Conservation (phyloP, 345 rosid species). For the Trapa incisa region DNA sequence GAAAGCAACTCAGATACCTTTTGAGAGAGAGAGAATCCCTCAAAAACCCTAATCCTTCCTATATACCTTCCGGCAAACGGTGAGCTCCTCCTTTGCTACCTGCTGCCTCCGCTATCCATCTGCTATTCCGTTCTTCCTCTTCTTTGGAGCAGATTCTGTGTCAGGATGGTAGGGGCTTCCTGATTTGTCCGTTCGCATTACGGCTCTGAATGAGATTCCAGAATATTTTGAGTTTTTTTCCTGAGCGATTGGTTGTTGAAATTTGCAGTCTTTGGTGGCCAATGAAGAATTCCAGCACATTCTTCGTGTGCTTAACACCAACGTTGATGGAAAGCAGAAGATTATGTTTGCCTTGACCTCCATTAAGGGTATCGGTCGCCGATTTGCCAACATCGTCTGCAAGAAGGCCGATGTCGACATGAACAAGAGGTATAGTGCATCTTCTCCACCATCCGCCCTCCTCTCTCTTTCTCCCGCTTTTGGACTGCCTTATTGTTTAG, state of each 20-base stretch:
- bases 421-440: constrained; percentile 58
- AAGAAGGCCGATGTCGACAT: constrained; percentile 95
- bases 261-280: constrained; percentile 62
- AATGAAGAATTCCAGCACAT: constrained; percentile 89
- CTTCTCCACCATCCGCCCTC: not conserved
- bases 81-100: not conserved
- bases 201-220: not conserved
- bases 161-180: not conserved
- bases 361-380: constrained; percentile 83
- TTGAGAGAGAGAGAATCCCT: not conserved
- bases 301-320: constrained; percentile 81
- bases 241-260: not conserved
- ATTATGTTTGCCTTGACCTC: constrained; percentile 89
- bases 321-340: constrained; percentile 84
- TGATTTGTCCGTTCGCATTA: not conserved
- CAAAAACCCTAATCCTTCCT: not conserved
- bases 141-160: not conserved
- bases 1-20: not conserved
- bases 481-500: no score
- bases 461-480: not conserved
- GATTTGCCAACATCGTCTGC: constrained; percentile 83
- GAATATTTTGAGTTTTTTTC: not conserved
- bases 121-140: not conserved
- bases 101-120: not conserved
- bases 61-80: not conserved